These are phyloP conservation scores for Mycocentrospora acerina DNA, from an alignment of 2,329 filamentous ascomycete genomes.

Conservation along the genomic window DNA sequence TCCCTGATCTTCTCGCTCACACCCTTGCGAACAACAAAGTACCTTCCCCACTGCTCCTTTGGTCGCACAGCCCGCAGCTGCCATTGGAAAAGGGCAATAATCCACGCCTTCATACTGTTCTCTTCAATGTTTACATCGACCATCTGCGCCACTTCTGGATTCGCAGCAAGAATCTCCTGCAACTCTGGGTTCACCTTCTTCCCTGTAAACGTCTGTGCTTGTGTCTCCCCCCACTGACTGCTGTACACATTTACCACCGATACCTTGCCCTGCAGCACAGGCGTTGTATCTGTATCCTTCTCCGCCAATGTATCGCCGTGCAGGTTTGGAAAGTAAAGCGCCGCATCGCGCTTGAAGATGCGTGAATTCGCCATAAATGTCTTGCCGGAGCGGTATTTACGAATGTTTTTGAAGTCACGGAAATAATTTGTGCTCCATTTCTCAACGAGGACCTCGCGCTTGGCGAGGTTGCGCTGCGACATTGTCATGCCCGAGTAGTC, in stretches of 20 bases:
- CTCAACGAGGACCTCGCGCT: constrained; percentile 72
- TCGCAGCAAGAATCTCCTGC: constrained; percentile 59
- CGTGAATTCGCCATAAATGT: constrained; percentile 82
- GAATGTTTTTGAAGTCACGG: constrained; percentile 88
- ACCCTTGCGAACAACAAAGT: constrained; percentile 62
- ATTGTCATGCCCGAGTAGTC: constrained; percentile 36
- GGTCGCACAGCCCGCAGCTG: constrained; percentile 51
- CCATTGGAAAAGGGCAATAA: constrained; percentile 58
- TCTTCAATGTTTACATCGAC: constrained; percentile 90
- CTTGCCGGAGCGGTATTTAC: constrained; percentile 76
- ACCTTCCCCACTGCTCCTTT: constrained; percentile 56
- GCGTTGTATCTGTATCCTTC: constrained; percentile 67
- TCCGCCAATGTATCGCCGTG: constrained; percentile 71
- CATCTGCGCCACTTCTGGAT: constrained; percentile 63
- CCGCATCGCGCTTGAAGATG: constrained; percentile 79
- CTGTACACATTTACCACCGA: constrained; percentile 81
- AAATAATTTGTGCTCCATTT: constrained; percentile 89
- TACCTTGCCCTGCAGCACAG: constrained; percentile 69
- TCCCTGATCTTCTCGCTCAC: constrained; percentile 59
- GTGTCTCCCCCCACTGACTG: constrained; percentile 80
- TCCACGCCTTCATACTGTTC: constrained; percentile 64
- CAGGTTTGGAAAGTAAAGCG: constrained; percentile 93
- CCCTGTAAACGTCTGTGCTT: constrained; percentile 69
- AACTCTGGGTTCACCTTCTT: constrained; percentile 69
- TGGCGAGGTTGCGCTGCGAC: constrained; percentile 62